These are phyloP conservation scores for Podila verticillata DNA, from an alignment of 192 early-diverging fungal genomes.

Conservation along the genomic window DNA sequence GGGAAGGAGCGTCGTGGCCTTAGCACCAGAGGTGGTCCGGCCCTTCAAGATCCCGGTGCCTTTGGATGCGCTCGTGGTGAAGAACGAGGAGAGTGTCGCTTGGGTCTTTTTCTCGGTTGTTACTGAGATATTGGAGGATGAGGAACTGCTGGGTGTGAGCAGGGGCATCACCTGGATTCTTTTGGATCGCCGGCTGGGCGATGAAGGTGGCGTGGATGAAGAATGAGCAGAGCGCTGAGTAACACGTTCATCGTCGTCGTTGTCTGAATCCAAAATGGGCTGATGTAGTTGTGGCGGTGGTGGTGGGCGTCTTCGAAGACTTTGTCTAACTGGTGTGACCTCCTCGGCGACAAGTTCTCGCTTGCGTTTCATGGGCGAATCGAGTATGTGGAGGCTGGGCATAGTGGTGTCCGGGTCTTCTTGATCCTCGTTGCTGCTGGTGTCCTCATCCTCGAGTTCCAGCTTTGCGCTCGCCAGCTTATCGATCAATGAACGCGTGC, in stretches of 20 bases:
- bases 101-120: conserved; percentile 3
- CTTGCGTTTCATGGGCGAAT: conserved; percentile 11
- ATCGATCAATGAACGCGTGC: conserved; percentile 12
- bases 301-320: neutral
- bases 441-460: neutral
- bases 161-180: neutral
- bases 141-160: neutral
- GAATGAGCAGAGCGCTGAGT: neutral
- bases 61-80: conserved; percentile 9
- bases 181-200: conserved; percentile 14
- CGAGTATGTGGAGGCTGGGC: neutral
- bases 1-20: neutral
- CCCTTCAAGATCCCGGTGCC: conserved; percentile 42
- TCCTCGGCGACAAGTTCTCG: conserved; percentile 1
- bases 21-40: neutral
- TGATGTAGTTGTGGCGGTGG: neutral
- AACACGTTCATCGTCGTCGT: neutral
- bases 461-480: conserved; percentile 24
- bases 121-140: neutral
- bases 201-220: neutral
- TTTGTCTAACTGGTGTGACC: neutral
- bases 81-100: conserved; percentile 25
- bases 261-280: neutral
- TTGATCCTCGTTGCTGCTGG: neutral
- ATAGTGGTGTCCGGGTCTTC: neutral